Evolutionary conservation across 345 rosid species (phyloP).

Genomic region (Bruguiera gymnorhiza): DNA sequence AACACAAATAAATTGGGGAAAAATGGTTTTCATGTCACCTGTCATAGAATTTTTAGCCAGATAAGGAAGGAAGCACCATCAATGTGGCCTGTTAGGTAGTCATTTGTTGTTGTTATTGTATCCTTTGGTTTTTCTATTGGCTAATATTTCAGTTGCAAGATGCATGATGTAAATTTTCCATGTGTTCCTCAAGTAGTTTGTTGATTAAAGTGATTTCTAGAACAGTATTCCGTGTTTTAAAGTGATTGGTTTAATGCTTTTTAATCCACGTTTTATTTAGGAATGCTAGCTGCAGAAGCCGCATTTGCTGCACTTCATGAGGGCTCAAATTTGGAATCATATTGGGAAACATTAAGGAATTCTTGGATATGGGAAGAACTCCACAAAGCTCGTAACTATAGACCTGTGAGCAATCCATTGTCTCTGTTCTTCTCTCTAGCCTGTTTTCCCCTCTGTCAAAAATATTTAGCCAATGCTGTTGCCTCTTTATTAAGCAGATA

Average conservation of each 20-base stretch:
- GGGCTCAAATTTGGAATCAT: conserved; percentile 55
- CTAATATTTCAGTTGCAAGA: too few relatives aligned
- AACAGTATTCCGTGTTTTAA: background rate
- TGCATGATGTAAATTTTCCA: too few relatives aligned
- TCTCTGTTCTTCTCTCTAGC: conserved; percentile 3
- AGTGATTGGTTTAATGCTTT: background rate
- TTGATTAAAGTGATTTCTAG: background rate
- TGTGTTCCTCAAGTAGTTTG: background rate
- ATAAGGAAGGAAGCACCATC: too few relatives aligned
- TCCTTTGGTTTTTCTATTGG: too few relatives aligned
- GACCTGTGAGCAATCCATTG: conserved; percentile 60
- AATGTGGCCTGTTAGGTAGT: too few relatives aligned
- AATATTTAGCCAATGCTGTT: background rate
- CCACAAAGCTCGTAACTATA: conserved; percentile 64
- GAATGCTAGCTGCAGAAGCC: conserved; percentile 97
- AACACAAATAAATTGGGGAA: too few relatives aligned
- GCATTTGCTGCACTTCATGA: conserved; percentile 61
- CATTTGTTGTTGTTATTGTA: too few relatives aligned
- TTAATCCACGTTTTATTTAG: conserved; percentile 35
- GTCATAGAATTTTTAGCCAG: too few relatives aligned
- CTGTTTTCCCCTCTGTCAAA: background rate
- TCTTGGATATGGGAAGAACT: conserved; percentile 99
- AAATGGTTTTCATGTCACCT: too few relatives aligned
- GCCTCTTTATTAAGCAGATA: background rate
- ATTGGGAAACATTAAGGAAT: conserved; percentile 61